Base-by-base conservation (phyloP, 2,329 filamentous ascomycete species). In the Lachnellula occidentalis region DNA sequence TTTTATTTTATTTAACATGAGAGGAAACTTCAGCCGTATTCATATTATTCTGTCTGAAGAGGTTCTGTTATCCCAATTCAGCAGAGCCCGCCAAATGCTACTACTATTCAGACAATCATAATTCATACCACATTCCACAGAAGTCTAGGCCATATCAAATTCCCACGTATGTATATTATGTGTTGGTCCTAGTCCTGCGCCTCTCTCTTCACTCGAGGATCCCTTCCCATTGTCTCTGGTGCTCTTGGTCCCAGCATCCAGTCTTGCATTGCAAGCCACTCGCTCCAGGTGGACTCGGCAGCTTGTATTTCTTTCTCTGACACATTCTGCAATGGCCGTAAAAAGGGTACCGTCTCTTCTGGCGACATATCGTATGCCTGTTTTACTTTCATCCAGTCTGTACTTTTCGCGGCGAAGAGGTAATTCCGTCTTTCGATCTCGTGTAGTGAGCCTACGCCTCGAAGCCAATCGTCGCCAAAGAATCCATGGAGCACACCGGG, bases 231-330 rank as follows among this genome's bases (percentile, higher is more conserved):
- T 39, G 43, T 51, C 43, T 60, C 58, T 1, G 60, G 61, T 17
- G 54, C 54, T 36, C 65, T 57, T 1, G 89, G 88, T 2, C 92
- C 92, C n/a, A 96, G 76, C 91, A 96, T 95, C 92, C 92, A 97
- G 71, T 96, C 92, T 71, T 96, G 90, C 90, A 96, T 95, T 12
- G 90, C 90, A 34, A 96, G 75, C 92, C 92, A 97, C 66, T 92
- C 86, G 68, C 90, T 95, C 94, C 94, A 99, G 56, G 80, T 85
- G 58, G 81, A 80, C 73, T 97, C 92, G 0, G 92, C 92, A 14
- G 76, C 81, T 58, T 88, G 81, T 58, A 97, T 89, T 73, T 97
- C 94, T 21, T 83, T 81, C 66, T 92, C 84, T 7, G 83, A 81
- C 1, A 88, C 84, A 52, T 85, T 82, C 64, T 88, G 85, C n/a